Conservation (phyloP, 805 yeast species). For the Barnettozyma vustinii region DNA sequence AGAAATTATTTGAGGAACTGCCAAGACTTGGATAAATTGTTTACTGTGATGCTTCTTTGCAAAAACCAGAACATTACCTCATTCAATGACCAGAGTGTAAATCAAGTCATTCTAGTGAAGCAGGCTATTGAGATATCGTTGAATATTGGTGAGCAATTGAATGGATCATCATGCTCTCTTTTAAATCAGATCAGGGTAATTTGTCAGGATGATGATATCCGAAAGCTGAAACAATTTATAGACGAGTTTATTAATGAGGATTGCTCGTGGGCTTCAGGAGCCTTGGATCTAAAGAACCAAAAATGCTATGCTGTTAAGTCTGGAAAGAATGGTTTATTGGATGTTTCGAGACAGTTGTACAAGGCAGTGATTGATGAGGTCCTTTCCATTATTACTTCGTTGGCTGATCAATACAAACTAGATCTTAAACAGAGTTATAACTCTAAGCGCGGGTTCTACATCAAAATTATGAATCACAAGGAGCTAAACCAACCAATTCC, state of each 20-base stretch:
- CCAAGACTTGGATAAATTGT: slow-evolving; percentile 38
- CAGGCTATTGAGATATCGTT: slow-evolving; percentile 26
- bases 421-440: slow-evolving; percentile 32
- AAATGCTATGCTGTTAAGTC: slow-evolving; percentile 39
- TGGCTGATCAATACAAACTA: slow-evolving; percentile 24
- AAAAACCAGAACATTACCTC: slow-evolving; percentile 23
- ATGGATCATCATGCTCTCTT: slow-evolving; percentile 12
- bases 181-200: slow-evolving; percentile 28
- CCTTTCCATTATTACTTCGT: slow-evolving; percentile 20
- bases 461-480: slow-evolving; percentile 26
- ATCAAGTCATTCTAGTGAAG: slow-evolving; percentile 36
- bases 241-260: slow-evolving; percentile 36
- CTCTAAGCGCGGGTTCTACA: slow-evolving; percentile 32
- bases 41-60: slow-evolving; percentile 31
- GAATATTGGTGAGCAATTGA: slow-evolving; percentile 15
- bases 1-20: slow-evolving; percentile 22
- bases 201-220: slow-evolving; percentile 23
- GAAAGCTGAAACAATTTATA: slow-evolving; percentile 23
- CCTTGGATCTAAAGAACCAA: slow-evolving; percentile 39
- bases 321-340: slow-evolving; percentile 41
- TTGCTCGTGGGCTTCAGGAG: slow-evolving; percentile 35
- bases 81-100: slow-evolving; percentile 22
- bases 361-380: slow-evolving; percentile 34
- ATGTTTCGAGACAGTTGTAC: slow-evolving; percentile 39
- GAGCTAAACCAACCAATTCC: slow-evolving; percentile 25